Conservation (phyloP, 2,329 filamentous ascomycete species). For the Diaporthe sp. region DNA sequence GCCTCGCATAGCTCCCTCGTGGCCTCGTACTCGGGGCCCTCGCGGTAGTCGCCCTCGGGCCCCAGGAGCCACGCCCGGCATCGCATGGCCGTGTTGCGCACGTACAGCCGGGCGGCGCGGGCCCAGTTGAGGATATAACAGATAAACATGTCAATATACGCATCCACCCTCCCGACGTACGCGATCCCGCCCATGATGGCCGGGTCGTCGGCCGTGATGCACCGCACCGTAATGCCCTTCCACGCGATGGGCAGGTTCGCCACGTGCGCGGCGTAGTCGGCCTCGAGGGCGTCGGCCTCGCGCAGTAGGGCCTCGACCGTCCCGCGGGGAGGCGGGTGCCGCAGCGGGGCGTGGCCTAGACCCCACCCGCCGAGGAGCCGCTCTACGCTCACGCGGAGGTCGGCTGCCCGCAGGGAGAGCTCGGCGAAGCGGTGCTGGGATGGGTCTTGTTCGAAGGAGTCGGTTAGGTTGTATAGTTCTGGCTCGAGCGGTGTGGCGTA, state of each 20-base stretch:
- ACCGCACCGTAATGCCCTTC: slow-evolving; percentile 33
- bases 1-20: not conserved
- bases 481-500: slow-evolving; percentile 35
- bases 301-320: slow-evolving; percentile 18
- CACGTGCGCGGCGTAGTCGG: slow-evolving; percentile 32
- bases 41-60: slow-evolving; percentile 29
- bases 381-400: slow-evolving; percentile 33
- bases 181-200: slow-evolving; percentile 30
- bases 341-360: not conserved
- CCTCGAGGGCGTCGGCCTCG: slow-evolving; percentile 33
- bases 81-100: slow-evolving; percentile 32
- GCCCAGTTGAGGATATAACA: slow-evolving; percentile 36
- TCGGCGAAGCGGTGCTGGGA: slow-evolving; percentile 30
- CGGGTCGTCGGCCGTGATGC: slow-evolving; percentile 18
- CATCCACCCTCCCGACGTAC: slow-evolving; percentile 30
- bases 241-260: slow-evolving; percentile 24
- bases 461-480: slow-evolving; percentile 29
- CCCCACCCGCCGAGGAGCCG: slow-evolving; percentile 34
- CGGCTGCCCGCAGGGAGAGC: slow-evolving; percentile 34
- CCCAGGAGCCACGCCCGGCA: slow-evolving; percentile 34
- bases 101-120: slow-evolving; percentile 32
- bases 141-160: slow-evolving; percentile 35
- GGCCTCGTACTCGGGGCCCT: slow-evolving; percentile 25
- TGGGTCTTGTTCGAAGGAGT: slow-evolving; percentile 28
- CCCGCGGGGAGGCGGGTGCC: slow-evolving; percentile 14